Evolutionary conservation across 768 basidiomycete genomes (phyloP).

Genomic region (Amanita polypyramis): DNA sequence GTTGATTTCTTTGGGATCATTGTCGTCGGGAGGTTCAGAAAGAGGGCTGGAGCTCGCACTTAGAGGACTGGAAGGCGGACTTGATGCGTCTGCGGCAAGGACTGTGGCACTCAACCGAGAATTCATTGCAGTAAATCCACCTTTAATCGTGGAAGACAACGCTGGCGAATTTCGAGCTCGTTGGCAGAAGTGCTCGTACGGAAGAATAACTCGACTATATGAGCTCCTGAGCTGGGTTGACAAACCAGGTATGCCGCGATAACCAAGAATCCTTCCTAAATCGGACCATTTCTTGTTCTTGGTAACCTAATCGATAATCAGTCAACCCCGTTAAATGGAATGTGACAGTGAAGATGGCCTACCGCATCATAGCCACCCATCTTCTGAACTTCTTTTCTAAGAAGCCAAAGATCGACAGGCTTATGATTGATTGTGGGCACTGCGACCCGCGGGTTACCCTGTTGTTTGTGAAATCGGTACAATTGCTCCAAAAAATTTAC

Average conservation of each 20-base stretch:
- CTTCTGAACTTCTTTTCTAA: constrained; percentile 86
- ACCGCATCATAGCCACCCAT: constrained; percentile 84
- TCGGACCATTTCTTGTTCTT: constrained; percentile 82
- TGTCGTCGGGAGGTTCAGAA: constrained; percentile 75
- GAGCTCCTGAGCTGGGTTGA: constrained; percentile 85
- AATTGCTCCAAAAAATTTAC: constrained; percentile 96
- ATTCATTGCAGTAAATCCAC: constrained; percentile 35
- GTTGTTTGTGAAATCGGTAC: constrained; percentile 93
- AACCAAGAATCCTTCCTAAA: constrained; percentile 74
- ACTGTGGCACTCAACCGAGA: constrained; percentile 29
- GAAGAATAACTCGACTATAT: constrained; percentile 84
- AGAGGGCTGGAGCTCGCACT: constrained; percentile 71
- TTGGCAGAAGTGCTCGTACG: constrained; percentile 88
- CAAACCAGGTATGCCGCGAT: constrained; percentile 71
- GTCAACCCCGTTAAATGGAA: constrained; percentile 11
- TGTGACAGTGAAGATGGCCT: constrained; percentile 18
- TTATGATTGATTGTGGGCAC: constrained; percentile 92
- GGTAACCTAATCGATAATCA: constrained; percentile 49
- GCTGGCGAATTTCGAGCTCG: constrained; percentile 59
- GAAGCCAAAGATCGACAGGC: constrained; percentile 85
- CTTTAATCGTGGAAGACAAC: constrained; percentile 32
- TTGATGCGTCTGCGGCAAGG: constrained; percentile 32
- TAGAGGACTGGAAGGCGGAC: constrained; percentile 63
- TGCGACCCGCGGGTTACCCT: constrained; percentile 82
- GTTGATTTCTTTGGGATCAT: constrained; percentile 47